phyloP scores from a whole-genome alignment of 2,329 filamentous ascomycete genomes.

The Nemania sp. region DNA sequence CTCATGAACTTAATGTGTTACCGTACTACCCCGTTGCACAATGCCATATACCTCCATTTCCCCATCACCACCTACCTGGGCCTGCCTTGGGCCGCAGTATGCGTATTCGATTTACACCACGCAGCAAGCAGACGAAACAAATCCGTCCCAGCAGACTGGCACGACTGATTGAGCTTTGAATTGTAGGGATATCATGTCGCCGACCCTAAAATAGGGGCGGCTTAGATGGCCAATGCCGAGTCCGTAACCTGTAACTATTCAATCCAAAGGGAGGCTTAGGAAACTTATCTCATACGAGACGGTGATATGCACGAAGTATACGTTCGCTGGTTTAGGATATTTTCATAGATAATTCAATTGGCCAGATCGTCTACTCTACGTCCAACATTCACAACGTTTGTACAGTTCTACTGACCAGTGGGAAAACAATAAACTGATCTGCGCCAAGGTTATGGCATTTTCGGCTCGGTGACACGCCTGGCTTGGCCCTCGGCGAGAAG shows the following conservation, averaged over 20 bases:
- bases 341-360: too few relatives aligned
- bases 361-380: not conserved
- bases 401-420: not conserved
- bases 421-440: constrained; percentile 6
- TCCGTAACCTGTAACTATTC: not conserved
- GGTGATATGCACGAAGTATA: not conserved
- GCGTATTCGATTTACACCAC: too few relatives aligned
- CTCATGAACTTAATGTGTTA: too few relatives aligned
- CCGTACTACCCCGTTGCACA: too few relatives aligned
- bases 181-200: not conserved
- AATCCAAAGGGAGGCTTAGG: not conserved
- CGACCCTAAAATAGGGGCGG: not conserved
- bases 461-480: not conserved
- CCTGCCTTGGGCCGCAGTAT: too few relatives aligned
- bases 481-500: constrained; percentile 6
- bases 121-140: too few relatives aligned
- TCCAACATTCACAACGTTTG: not conserved
- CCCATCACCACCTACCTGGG: too few relatives aligned
- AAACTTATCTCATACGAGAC: not conserved
- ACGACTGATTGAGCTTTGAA: too few relatives aligned
- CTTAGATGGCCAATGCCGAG: constrained; percentile 15
- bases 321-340: not conserved
- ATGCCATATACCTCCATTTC: too few relatives aligned
- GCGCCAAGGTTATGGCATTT: constrained; percentile 14
- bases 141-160: too few relatives aligned